Percentiles rank a stretch among this genome's conserved stretches.
phyloP scores from a whole-genome alignment of 2,329 filamentous ascomycete genomes.

The Madurella mycetomatis region DNA sequence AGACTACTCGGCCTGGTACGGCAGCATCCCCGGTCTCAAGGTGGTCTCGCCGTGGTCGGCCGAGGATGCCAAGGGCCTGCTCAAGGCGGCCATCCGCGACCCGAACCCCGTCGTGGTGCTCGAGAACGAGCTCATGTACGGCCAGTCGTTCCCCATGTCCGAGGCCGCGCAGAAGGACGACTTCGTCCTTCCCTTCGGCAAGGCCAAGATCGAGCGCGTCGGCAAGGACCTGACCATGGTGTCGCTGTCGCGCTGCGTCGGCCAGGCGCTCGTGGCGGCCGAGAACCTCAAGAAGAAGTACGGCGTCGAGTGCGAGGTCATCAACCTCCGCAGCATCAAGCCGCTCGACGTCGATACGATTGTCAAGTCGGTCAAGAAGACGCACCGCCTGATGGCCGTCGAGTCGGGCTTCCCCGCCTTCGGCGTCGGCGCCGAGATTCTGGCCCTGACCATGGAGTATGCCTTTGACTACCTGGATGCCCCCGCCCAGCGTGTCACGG shows the following conservation, averaged over 20 bases:
- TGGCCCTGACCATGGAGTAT: constrained; percentile 95
- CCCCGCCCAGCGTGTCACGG: constrained; percentile 88
- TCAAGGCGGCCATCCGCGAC: constrained; percentile 97
- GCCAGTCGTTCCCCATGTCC: constrained; percentile 93
- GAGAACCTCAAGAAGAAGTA: constrained; percentile 94
- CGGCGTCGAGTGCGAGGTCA: constrained; percentile 90
- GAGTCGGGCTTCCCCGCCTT: constrained; percentile 97
- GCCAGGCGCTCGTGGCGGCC: constrained; percentile 82
- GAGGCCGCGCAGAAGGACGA: constrained; percentile 93
- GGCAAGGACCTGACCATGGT: constrained; percentile 97
- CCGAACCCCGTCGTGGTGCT: constrained; percentile 93
- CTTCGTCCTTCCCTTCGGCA: constrained; percentile 95
- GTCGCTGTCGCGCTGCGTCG: constrained; percentile 89
- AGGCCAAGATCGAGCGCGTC: constrained; percentile 96
- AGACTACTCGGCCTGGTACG: constrained; percentile 98
- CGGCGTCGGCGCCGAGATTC: constrained; percentile 86
- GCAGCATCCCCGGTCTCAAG: constrained; percentile 94
- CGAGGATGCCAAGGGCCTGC: constrained; percentile 95
- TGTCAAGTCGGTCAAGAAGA: constrained; percentile 98
- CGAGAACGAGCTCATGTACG: constrained; percentile 89
- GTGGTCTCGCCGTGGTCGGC: constrained; percentile 94
- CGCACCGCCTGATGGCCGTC: constrained; percentile 81
- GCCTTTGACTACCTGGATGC: constrained; percentile 96
- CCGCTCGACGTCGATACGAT: constrained; percentile 94
- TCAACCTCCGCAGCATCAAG: constrained; percentile 98